Conservation (phyloP, 2,329 filamentous ascomycete genomes). For the Epichloe baconii region DNA sequence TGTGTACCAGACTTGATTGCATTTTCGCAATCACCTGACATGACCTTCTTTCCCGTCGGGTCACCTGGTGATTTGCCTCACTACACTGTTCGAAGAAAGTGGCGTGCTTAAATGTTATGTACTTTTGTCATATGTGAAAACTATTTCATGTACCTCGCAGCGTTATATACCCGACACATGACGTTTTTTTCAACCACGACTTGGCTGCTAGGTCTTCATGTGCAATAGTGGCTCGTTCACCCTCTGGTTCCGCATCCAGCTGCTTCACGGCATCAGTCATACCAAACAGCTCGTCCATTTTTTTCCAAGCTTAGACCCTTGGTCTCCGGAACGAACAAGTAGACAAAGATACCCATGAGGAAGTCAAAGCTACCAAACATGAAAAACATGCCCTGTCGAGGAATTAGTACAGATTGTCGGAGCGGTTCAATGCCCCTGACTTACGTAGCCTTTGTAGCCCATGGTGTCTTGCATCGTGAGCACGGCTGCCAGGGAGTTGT, state of each 20-base stretch:
- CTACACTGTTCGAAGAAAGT: no score
- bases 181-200: no score
- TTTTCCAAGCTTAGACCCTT: constrained; percentile 51
- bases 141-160: no score
- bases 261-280: constrained; percentile 31
- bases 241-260: constrained; percentile 19
- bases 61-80: no score
- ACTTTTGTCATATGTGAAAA: no score
- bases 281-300: constrained; percentile 55
- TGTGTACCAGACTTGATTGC: no score
- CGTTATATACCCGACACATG: no score
- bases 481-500: constrained; percentile 27
- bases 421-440: constrained; percentile 7
- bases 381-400: constrained; percentile 47
- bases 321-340: constrained; percentile 57
- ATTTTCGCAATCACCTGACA: no score
- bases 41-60: no score
- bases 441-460: constrained; percentile 27
- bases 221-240: constrained; percentile 13
- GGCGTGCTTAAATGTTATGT: no score
- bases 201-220: constrained; percentile 12
- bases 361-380: constrained; percentile 56
- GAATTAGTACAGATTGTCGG: neutral
- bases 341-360: constrained; percentile 51
- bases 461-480: constrained; percentile 52